Conservation (phyloP, 495 filamentous ascomycete species). For the Penicillium ochrochloron region DNA sequence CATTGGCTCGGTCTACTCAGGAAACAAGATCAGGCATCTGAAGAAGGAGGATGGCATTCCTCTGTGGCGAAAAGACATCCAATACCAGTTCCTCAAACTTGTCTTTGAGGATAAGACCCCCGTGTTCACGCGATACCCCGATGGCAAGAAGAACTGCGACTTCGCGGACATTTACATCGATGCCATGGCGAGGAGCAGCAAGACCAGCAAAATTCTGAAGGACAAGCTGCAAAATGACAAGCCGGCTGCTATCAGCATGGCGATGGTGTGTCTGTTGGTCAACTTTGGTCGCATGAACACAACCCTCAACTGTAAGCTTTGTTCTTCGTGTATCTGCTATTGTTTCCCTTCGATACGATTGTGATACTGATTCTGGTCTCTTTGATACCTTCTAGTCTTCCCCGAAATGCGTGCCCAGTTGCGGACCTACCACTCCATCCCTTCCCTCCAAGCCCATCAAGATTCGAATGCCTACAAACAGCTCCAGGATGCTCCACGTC, state of each 20-base stretch:
- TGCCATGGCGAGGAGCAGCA: conserved; percentile 97
- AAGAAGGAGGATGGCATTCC: conserved; percentile 98
- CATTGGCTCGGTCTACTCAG: conserved; percentile 73
- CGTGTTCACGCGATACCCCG: conserved; percentile 87
- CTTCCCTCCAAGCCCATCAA: conserved; percentile 90
- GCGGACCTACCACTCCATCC: conserved; percentile 97
- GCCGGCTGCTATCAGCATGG: conserved; percentile 93
- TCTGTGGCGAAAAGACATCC: conserved; percentile 96
- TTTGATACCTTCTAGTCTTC: conserved; percentile 69
- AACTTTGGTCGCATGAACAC: conserved; percentile 99
- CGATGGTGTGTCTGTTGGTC: conserved; percentile 97
- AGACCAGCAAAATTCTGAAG: conserved; percentile 96
- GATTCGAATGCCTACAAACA: conserved; percentile 98
- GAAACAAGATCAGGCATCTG: conserved; percentile 92
- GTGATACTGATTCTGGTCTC: conserved; percentile 31
- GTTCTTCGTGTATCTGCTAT: conserved; percentile 1
- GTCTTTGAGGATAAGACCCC: conserved; percentile 85
- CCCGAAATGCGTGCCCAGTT: conserved; percentile 99
- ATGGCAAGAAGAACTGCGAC: conserved; percentile 71
- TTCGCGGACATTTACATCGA: conserved; percentile 98
- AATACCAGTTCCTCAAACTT: conserved; percentile 89
- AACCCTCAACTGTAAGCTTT: conserved; percentile 84
- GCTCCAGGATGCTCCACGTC: conserved; percentile 90
- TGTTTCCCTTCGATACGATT: conserved; percentile 9
- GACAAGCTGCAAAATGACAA: conserved; percentile 95